A percentile compares a stretch with the other conserved stretches of the same genome.
phyloP scores from a whole-genome alignment of 225 moss, liverwort and hornwort species.

The Climacium dendroides region DNA sequence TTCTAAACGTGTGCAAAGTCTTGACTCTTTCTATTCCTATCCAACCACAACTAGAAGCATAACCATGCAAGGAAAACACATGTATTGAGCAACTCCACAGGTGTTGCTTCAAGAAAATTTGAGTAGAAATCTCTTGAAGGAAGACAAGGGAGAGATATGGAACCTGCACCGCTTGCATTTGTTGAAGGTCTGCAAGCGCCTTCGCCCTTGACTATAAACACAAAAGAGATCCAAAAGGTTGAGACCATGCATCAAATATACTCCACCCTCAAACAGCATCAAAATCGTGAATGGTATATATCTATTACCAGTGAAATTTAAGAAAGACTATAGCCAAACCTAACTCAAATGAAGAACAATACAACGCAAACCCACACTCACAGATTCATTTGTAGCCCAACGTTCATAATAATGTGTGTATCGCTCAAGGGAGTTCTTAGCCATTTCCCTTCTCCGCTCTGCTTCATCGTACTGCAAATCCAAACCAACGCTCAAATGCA shows the following conservation, averaged over 20 bases:
- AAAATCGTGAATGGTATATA: not conserved
- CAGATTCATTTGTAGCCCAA: conserved; percentile 98
- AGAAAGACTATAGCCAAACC: not conserved
- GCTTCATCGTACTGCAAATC: conserved; percentile 81
- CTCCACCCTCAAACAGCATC: not conserved
- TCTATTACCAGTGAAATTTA: not conserved
- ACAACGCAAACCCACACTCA: not conserved
- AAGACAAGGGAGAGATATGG: not conserved
- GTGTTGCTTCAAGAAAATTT: not conserved
- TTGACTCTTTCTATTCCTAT: not conserved
- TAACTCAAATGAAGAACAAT: not conserved
- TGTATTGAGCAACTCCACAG: not conserved
- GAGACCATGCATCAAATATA: not conserved
- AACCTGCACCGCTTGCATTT: conserved; percentile 82
- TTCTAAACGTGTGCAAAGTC: not conserved
- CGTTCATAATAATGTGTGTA: conserved; percentile 99
- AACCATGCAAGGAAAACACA: not conserved
- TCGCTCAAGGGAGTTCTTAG: conserved; percentile 92
- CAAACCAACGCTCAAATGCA: not conserved
- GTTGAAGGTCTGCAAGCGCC: conserved; percentile 76
- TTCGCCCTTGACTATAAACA: conserved; percentile 66
- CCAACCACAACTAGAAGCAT: not conserved
- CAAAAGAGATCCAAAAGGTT: not conserved
- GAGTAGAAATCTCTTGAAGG: not conserved
- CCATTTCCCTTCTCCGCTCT: conserved; percentile 99